A percentile compares a stretch with the other conserved stretches of the same genome.
Evolutionary conservation across 1,284 basidiomycete genomes (phyloP).

Genomic region (Psilocybe mexicana): DNA sequence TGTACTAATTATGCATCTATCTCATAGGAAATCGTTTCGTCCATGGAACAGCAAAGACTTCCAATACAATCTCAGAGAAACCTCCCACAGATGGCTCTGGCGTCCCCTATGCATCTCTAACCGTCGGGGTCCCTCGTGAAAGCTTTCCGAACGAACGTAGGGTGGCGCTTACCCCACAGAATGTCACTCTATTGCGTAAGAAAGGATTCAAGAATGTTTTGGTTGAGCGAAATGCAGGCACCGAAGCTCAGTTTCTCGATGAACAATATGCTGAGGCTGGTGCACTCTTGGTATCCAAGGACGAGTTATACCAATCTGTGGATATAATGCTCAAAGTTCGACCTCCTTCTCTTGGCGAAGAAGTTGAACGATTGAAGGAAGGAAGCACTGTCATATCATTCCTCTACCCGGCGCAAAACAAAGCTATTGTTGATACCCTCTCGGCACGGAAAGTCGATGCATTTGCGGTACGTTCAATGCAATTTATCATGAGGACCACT

Average conservation of each 20-base stretch:
- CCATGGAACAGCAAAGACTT: conserved; percentile 29
- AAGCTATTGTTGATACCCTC: conserved; percentile 65
- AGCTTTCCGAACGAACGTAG: conserved; percentile 75
- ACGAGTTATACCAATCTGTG: conserved; percentile 60
- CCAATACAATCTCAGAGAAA: conserved; percentile 28
- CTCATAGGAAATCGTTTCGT: conserved; percentile 34
- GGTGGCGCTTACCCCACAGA: conserved; percentile 78
- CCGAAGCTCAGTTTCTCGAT: conserved; percentile 74
- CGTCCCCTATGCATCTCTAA: conserved; percentile 69
- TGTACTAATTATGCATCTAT: conserved; percentile 3
- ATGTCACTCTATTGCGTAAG: conserved; percentile 71
- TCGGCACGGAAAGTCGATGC: conserved; percentile 64
- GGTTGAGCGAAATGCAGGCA: conserved; percentile 72
- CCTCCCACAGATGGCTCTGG: conserved; percentile 40
- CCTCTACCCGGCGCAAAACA: conserved; percentile 81
- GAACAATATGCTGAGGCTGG: conserved; percentile 79
- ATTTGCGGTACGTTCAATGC: conserved; percentile 47
- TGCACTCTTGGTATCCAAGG: conserved; percentile 66
- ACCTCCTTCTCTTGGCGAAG: conserved; percentile 63
- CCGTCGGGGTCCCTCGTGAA: conserved; percentile 78
- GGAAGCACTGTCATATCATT: conserved; percentile 84
- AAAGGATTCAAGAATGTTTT: conserved; percentile 77
- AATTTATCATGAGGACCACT: neutral
- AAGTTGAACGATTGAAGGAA: conserved; percentile 59
- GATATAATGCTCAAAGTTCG: conserved; percentile 85